These are phyloP conservation scores for Rhododendron williamsianum DNA, from an alignment of 148 eudicot species.

Conservation along the genomic window DNA sequence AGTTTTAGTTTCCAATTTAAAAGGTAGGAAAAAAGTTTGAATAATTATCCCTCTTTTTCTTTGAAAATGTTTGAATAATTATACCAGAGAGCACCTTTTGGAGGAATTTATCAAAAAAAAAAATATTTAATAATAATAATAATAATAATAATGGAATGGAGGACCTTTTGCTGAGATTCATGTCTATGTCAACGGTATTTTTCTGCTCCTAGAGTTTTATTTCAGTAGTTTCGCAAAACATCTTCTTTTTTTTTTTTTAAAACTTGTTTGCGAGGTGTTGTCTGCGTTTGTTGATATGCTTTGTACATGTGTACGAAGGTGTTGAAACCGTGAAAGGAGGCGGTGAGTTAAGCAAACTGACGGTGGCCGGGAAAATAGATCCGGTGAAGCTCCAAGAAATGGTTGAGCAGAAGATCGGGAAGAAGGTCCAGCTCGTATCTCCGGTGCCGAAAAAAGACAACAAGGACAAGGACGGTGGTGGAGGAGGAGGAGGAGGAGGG, in stretches of 20 bases:
- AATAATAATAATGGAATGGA: too few species aligned
- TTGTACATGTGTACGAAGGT: conserved; percentile 19
- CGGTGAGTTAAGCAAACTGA: conserved; percentile 26
- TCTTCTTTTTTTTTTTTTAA: not conserved
- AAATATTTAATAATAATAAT: too few species aligned
- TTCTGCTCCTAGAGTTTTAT: not conserved
- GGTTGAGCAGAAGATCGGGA: conserved; percentile 37
- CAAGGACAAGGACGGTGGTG: not conserved
- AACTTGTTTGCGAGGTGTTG: not conserved
- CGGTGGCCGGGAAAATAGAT: conserved; percentile 43
- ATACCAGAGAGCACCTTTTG: too few species aligned
- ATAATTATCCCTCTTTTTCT: too few species aligned
- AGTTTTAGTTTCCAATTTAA: too few species aligned
- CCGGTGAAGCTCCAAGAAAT: conserved; percentile 37
- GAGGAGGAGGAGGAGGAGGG: not conserved
- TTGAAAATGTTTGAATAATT: too few species aligned
- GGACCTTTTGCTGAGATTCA: not conserved
- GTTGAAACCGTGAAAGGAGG: conserved; percentile 30
- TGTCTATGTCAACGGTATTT: not conserved
- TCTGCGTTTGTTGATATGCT: not conserved
- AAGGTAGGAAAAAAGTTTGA: too few species aligned
- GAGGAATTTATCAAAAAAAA: too few species aligned
- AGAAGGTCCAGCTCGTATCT: conserved; percentile 47
- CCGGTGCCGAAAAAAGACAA: conserved; percentile 36
- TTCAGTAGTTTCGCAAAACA: not conserved